Base-by-base conservation (phyloP, 108 stramenopile genomes). In the Discostella pseudostelligera region DNA sequence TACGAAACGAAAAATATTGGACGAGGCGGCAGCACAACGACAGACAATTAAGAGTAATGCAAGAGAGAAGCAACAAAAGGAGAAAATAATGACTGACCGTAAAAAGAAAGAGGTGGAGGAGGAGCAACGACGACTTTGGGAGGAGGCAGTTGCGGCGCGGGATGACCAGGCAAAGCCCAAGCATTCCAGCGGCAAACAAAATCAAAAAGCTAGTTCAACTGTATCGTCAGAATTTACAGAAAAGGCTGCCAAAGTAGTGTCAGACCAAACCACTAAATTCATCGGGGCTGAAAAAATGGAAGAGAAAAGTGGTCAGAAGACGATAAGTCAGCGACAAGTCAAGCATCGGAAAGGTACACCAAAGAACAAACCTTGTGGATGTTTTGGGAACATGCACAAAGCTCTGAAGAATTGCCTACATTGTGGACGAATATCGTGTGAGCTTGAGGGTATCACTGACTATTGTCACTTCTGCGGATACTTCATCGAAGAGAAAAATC, bases 371-470 rank as follows among this genome's bases (percentile, higher is more conserved):
- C 7, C 57, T 17, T 79, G 78, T 24, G 78, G 78, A 1, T 79
- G 78, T 21, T 79, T 47, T 28, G 78, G 78, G 16, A 74, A 62
- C 44, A 62, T 47, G 36, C 78, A 79, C 54, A 25, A 60, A 3
- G 56, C 72, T 2, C 53, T 79, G 11, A 63, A 72, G 8, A 79
- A 79, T 36, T 79, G 78, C 39, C 70, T 79, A 6, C 53, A 62
- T 26, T 79, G 78, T 36, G 78, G 78, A 35, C 49, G 78, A n/a
- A 79, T 79, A 9, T 61, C 67, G 13, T 79, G 78, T 39, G 60
- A 62, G 43, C 6, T 9, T 1, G 78, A 79, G 54, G 78, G 74
- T 12, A 20, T 39, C n/a, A 65, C 70, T 39, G 78, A 75, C 53
- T 79, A 75, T 26, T 79, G 78, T 25, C 69, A 65, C 12, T 70